Base-by-base conservation (phyloP, 768 basidiomycete species). In the Tubosaeta brunneosetosa region DNA sequence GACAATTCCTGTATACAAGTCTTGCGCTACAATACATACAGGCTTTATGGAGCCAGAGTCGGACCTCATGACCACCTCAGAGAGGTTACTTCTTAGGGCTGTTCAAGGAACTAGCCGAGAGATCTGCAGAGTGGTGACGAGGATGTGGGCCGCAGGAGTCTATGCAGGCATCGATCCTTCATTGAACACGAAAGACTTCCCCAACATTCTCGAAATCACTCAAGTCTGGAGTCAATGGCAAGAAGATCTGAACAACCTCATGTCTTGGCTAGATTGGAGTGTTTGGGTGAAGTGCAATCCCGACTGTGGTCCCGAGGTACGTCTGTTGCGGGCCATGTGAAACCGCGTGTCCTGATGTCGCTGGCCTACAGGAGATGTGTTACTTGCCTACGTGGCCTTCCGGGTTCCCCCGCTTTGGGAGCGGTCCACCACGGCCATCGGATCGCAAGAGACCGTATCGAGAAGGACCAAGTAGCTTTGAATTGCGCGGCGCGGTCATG, bases 221-320 rank as follows among this genome's bases (percentile, higher is more conserved):
- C 36, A 4, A 25, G 36, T 64, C 14, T 36, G 55, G 49, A 27
- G 25, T n/a, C 11, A 16, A 4, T 63, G 62, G 62, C 44, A 10
- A 10, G 25, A 38, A 14, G 53, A 57, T 11, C 31, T 57, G 5
- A 16, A 47, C 3, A 19, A 16, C 16, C 37, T 63, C n/a, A 63
- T 63, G 55, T 8, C 27, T 11, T 63, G 61, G 62, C 51, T 63
- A 6, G 61, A 63, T 17, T 63, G 62, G 62, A 62, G 45, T 16
- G 56, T 60, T 32, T 63, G 62, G 61, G 48, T 62, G 14, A 63
- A 53, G 32, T 63, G 62, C 26, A 31, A 52, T 8, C 61, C 62
- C 16, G 44, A 26, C 8, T 61, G 60, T 47, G 37, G 51, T 26
- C 44, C 53, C 3, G 53, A 60, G 47, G 56, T 60, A 29, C 37